Evolutionary conservation across 345 rosid genomes (phyloP).

Genomic region (Acer yangbiense): DNA sequence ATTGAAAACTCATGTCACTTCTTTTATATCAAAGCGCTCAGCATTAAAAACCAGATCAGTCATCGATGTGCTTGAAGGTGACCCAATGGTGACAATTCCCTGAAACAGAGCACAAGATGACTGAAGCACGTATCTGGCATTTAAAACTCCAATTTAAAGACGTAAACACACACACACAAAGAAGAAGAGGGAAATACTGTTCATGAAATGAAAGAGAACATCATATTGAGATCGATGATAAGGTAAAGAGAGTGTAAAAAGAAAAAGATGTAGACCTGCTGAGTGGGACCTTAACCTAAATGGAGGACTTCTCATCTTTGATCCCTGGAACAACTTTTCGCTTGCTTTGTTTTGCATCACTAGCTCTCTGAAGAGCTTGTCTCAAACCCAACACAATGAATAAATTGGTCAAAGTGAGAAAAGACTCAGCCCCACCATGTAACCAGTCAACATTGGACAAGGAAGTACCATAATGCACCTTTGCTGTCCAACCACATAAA

Average conservation of each 20-base stretch:
- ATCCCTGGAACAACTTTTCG: conserved; percentile 24
- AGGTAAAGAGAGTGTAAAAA: background rate
- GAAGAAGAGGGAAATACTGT: background rate
- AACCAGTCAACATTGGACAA: conserved; percentile 96
- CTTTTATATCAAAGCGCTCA: background rate
- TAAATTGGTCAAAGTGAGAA: conserved; percentile 81
- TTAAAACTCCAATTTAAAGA: conserved; percentile 2
- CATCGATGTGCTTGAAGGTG: background rate
- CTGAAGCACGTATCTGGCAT: background rate
- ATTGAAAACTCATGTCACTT: background rate
- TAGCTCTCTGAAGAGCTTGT: conserved; percentile 61
- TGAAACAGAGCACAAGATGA: conserved; percentile 6
- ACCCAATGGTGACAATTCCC: background rate
- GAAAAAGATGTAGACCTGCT: background rate
- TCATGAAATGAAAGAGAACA: background rate
- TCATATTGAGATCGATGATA: conserved; percentile 2
- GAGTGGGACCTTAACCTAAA: conserved; percentile 24
- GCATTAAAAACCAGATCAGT: background rate
- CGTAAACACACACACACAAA: background rate
- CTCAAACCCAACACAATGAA: conserved; percentile 88
- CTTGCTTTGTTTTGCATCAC: conserved; percentile 29
- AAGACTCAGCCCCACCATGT: conserved; percentile 95
- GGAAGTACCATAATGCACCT: conserved; percentile 86
- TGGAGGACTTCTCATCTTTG: conserved; percentile 36
- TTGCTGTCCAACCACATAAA: conserved; percentile 49